Percentiles rank a stretch among this genome's conserved stretches.
Evolutionary conservation across 306 rosid genomes (phyloP).

Genomic region (Ammopiptanthus mongolicus): DNA sequence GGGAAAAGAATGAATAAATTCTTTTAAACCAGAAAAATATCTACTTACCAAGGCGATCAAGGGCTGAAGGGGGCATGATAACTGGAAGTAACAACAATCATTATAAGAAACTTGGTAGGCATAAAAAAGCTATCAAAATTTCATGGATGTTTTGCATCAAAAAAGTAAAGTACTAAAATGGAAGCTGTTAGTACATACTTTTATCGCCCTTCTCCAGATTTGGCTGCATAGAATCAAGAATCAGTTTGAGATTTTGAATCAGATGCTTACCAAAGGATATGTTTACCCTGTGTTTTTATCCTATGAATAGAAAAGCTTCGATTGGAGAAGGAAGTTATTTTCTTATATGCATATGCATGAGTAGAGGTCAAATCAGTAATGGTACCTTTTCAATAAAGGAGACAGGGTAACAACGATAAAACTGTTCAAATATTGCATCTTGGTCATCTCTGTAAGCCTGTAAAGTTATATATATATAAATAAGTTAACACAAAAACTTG

Average conservation of each 20-base stretch:
- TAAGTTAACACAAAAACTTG: not conserved
- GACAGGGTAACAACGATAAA: slow-evolving; percentile 47
- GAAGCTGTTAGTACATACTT: slow-evolving; percentile 31
- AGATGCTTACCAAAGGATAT: not conserved
- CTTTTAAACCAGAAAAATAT: not conserved
- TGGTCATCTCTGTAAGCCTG: slow-evolving; percentile 26
- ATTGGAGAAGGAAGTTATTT: not conserved
- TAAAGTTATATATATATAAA: not conserved
- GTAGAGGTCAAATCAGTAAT: not conserved
- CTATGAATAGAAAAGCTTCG: not conserved
- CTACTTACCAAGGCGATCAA: slow-evolving; percentile 46
- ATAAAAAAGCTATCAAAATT: not conserved
- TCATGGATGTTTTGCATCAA: not conserved
- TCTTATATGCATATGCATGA: too few relatives aligned
- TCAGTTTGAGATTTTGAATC: not conserved
- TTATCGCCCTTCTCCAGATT: slow-evolving; percentile 58
- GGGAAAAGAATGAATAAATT: not conserved
- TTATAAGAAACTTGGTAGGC: not conserved
- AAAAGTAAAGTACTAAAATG: not conserved
- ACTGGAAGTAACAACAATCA: slow-evolving; percentile 33
- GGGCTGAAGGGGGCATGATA: slow-evolving; percentile 64
- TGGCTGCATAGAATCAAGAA: slow-evolving; percentile 31
- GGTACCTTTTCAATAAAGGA: slow-evolving; percentile 48
- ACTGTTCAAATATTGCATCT: slow-evolving; percentile 35
- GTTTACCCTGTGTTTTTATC: not conserved